Percentiles rank a stretch among this genome's conserved stretches.
phyloP scores from a whole-genome alignment of 306 rosid genomes.

The Amphicarpaea edgeworthii region DNA sequence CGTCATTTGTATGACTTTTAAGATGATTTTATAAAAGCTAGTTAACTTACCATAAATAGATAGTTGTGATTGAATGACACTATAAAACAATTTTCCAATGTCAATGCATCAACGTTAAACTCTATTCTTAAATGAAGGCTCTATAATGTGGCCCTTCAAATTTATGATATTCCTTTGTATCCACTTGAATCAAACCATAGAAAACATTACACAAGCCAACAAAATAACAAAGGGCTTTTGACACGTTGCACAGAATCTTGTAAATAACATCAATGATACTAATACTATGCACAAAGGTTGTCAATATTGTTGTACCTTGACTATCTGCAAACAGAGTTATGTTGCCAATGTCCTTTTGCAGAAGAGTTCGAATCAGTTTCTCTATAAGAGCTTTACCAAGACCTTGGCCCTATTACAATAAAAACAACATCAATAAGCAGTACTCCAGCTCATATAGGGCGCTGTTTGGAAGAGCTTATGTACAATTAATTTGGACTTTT shows the following conservation, averaged over 20 bases:
- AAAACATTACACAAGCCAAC: neutral
- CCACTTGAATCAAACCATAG: constrained; percentile 24
- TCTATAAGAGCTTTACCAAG: constrained; percentile 94
- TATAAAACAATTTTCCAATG: no score
- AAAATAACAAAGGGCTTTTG: constrained; percentile 17
- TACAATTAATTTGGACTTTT: neutral
- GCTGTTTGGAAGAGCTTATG: neutral
- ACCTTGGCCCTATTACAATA: constrained; percentile 83
- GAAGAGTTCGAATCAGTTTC: constrained; percentile 82
- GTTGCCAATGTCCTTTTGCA: constrained; percentile 94
- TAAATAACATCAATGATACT: constrained; percentile 3
- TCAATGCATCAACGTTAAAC: no score
- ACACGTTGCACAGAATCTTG: constrained; percentile 5
- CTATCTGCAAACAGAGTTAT: constrained; percentile 93
- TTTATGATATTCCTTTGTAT: constrained; percentile 13
- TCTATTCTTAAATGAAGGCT: neutral
- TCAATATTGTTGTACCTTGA: constrained; percentile 65
- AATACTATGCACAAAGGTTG: constrained; percentile 15
- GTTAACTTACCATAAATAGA: no score
- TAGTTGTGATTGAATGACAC: no score
- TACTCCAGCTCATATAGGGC: constrained; percentile 2
- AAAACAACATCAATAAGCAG: constrained; percentile 42
- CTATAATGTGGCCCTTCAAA: constrained; percentile 11
- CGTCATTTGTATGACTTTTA: no score
- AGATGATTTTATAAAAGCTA: no score